These are phyloP conservation scores for Aspergillus pseudoglaucus DNA, from an alignment of 2,329 filamentous ascomycete genomes.

Conservation along the genomic window DNA sequence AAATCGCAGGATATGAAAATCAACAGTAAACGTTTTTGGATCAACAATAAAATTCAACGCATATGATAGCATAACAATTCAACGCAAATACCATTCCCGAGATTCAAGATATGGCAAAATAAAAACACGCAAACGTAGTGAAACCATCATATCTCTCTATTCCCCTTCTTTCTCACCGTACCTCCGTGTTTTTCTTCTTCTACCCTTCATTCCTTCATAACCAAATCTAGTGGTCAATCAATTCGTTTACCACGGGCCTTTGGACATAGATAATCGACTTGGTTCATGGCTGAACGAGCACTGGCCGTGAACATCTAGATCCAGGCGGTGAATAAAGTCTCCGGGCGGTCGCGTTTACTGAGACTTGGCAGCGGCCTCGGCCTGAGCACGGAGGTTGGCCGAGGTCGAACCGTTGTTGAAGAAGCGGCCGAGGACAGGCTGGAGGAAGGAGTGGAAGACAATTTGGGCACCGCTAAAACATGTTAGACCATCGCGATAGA, in stretches of 20 bases:
- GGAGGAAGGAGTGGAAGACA: slow-evolving; percentile 92
- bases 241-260: slow-evolving; percentile 9
- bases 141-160: slow-evolving; percentile 6
- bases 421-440: slow-evolving; percentile 87
- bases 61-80: too few species aligned
- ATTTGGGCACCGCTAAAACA: slow-evolving; percentile 76
- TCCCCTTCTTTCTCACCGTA: not conserved
- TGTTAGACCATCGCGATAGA: not conserved
- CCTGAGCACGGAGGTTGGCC: slow-evolving; percentile 81
- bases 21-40: too few species aligned
- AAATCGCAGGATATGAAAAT: too few species aligned
- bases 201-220: slow-evolving; percentile 2
- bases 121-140: not conserved
- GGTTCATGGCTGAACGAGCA: slow-evolving; percentile 7
- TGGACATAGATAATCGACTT: slow-evolving; percentile 13
- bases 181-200: not conserved
- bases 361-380: slow-evolving; percentile 59
- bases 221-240: slow-evolving; percentile 1
- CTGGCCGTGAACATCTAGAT: slow-evolving; percentile 5
- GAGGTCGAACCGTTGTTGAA: slow-evolving; percentile 72
- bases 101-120: too few species aligned
- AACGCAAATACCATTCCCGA: too few species aligned
- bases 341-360: slow-evolving; percentile 40
- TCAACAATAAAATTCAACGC: too few species aligned
- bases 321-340: not conserved